These are phyloP conservation scores for Anaeromyces robustus DNA, from an alignment of 192 early-diverging fungal species.

Conservation along the genomic window DNA sequence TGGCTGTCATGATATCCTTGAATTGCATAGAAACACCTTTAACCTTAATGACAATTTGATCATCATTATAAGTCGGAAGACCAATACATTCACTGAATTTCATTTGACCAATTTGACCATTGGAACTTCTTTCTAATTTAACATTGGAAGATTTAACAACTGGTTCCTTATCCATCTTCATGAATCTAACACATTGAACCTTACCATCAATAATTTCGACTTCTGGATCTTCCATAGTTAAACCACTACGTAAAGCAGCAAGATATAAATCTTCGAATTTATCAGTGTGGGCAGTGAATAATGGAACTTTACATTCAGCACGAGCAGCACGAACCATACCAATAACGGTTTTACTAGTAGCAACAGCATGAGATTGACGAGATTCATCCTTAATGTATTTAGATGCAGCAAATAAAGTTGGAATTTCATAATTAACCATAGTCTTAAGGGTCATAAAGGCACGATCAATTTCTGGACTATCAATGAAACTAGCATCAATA, in stretches of 20 bases:
- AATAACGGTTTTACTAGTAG: neutral
- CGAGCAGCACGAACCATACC: neutral
- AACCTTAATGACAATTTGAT: neutral
- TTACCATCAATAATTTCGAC: neutral
- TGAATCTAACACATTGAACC: neutral
- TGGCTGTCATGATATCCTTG: neutral
- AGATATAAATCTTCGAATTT: neutral
- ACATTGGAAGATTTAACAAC: neutral
- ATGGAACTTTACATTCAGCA: neutral
- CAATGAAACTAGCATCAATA: neutral
- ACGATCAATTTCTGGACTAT: neutral
- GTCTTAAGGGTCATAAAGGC: neutral
- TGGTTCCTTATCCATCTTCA: neutral
- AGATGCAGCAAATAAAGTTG: neutral
- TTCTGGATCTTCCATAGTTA: neutral
- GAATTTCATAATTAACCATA: neutral
- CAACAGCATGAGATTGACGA: neutral
- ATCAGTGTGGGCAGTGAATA: neutral
- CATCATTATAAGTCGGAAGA: neutral
- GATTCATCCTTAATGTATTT: neutral
- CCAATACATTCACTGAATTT: neutral
- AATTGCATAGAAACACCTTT: neutral
- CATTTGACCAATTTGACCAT: neutral
- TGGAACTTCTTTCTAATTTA: neutral
- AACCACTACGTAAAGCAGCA: neutral